Base-by-base conservation (phyloP, 768 basidiomycete genomes). In the Trametes villosa region DNA sequence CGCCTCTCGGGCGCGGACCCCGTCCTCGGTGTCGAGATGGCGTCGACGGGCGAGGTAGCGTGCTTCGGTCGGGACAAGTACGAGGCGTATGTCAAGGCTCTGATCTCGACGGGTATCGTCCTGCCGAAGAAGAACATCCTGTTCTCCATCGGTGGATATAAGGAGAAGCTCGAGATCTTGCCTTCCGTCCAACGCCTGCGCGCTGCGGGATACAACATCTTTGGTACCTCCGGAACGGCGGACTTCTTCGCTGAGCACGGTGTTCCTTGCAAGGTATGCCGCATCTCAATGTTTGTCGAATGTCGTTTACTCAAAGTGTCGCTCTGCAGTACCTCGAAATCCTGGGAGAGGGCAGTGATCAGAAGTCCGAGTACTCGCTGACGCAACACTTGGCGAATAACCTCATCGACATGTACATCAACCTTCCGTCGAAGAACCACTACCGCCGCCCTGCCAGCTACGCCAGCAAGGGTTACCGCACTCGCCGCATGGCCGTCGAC, bases 401-500 rank as follows among this genome's bases (percentile, higher is more conserved):
- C 75, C 79, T 97, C 68, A 99, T 99, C 72, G 97, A 99, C 77
- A 92, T 98, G 87, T 99, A 98, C 75, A 96, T 99, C 86, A 99
- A 99, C 75, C 79, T 99, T 67, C 97, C 97, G 2, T 98, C 96
- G 40, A 97, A 94, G 79, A 98, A 99, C 75, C 85, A 94, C 71
- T 98, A 93, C 76, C 91, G 97, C 59, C 91, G 97, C 20, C 97
- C 97, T 7, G 96, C 97, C 15, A 96, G 89, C 74, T 99, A 98
- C 73, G 86, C 94, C 53, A 97, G 94, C 74, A 96, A 97, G 72
- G 97, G 97, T 9, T 98, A 98, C 74, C 86, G 87, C 61, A 96
- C 96, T 30, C 91, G 97, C 67, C 91, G 97, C 52, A 96, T 98
- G 95, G 97, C 97, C 7, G 95, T 99, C 65, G 97, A 99, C 75